Conservation (phyloP, 805 yeast genomes). For the Candida ficus region DNA sequence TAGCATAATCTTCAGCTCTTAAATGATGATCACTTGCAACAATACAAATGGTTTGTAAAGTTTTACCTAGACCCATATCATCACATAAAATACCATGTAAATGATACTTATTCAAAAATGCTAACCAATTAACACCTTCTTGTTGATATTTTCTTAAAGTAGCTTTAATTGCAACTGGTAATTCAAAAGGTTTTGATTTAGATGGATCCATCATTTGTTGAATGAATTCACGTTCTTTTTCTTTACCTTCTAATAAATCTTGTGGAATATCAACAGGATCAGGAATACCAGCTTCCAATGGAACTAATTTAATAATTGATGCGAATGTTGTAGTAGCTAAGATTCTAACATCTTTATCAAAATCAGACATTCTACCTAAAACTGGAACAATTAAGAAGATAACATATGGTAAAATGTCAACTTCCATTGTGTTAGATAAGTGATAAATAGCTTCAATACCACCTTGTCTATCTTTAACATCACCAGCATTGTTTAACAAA, state of each 20-base stretch:
- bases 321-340: slow-evolving; percentile 96
- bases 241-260: slow-evolving; percentile 81
- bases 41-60: slow-evolving; percentile 94
- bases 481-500: slow-evolving; percentile 70
- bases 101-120: slow-evolving; percentile 90
- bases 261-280: slow-evolving; percentile 90
- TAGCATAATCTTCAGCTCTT: slow-evolving; percentile 62
- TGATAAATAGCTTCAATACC: slow-evolving; percentile 90
- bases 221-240: slow-evolving; percentile 88
- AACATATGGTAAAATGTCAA: slow-evolving; percentile 86
- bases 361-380: slow-evolving; percentile 95
- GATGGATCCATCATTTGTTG: slow-evolving; percentile 98
- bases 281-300: slow-evolving; percentile 94
- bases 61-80: slow-evolving; percentile 99
- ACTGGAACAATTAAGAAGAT: slow-evolving; percentile 95
- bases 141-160: slow-evolving; percentile 93
- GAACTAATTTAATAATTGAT: slow-evolving; percentile 88
- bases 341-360: slow-evolving; percentile 81
- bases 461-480: slow-evolving; percentile 77
- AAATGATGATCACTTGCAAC: slow-evolving; percentile 93
- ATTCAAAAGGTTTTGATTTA: slow-evolving; percentile 77
- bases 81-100: slow-evolving; percentile 97
- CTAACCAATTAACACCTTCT: slow-evolving; percentile 98
- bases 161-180: slow-evolving; percentile 91
- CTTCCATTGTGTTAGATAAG: slow-evolving; percentile 78